Percentiles rank a stretch among this genome's conserved stretches.
Conservation (phyloP, 2,329 filamentous ascomycete species). For the Exophiala phaeomuriformis region DNA sequence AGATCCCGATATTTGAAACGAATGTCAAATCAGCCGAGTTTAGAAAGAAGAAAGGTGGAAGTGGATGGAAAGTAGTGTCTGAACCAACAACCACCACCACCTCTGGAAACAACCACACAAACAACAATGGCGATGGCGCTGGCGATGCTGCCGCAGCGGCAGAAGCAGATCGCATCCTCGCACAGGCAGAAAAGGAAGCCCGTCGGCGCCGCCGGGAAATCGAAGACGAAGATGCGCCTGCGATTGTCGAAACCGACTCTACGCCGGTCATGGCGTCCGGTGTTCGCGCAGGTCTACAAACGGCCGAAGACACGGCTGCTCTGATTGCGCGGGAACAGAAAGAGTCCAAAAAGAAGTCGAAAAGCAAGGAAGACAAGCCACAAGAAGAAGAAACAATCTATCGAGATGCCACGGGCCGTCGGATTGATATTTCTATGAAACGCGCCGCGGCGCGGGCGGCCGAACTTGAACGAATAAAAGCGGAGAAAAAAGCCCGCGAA, state of each 20-base stretch:
- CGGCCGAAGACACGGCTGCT: slow-evolving; percentile 66
- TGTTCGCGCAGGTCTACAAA: slow-evolving; percentile 79
- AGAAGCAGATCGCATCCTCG: slow-evolving; percentile 69
- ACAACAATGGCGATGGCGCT: slow-evolving; percentile 30
- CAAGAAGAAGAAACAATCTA: slow-evolving; percentile 77
- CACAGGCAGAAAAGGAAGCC: slow-evolving; percentile 61
- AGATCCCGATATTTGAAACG: slow-evolving; percentile 26
- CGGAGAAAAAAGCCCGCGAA: slow-evolving; percentile 59
- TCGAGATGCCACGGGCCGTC: slow-evolving; percentile 86
- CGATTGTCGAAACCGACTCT: slow-evolving; percentile 31
- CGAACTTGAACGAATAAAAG: slow-evolving; percentile 60
- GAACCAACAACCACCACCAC: slow-evolving; percentile 36
- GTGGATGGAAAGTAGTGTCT: slow-evolving; percentile 54
- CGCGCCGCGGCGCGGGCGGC: slow-evolving; percentile 77
- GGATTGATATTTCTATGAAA: slow-evolving; percentile 88
- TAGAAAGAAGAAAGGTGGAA: slow-evolving; percentile 62
- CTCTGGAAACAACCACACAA: slow-evolving; percentile 7
- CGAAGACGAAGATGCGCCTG: slow-evolving; percentile 45
- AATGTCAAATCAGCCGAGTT: slow-evolving; percentile 46
- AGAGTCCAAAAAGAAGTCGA: neutral
- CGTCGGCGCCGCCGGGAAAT: slow-evolving; percentile 42
- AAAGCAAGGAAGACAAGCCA: slow-evolving; percentile 30
- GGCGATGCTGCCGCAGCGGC: slow-evolving; percentile 49
- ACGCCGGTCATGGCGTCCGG: slow-evolving; percentile 73
- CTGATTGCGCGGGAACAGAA: slow-evolving; percentile 48